Evolutionary conservation across 306 rosid genomes (phyloP).

Genomic region (Lathyrus oleraceus): DNA sequence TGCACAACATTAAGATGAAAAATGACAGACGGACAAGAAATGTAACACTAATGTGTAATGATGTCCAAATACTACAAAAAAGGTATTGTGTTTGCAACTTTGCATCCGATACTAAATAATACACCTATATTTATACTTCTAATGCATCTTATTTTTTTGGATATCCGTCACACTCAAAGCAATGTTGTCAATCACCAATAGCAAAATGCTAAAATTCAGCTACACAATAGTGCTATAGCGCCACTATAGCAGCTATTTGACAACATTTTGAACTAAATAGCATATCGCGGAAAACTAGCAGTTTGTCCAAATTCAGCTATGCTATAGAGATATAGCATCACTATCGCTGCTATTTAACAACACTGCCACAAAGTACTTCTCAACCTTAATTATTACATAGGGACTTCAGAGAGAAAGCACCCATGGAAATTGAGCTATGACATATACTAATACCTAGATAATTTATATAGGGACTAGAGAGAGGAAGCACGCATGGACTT

Average conservation of each 20-base stretch:
- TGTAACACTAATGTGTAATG: background rate
- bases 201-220: too few species aligned
- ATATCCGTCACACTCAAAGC: slow-evolving; percentile 2
- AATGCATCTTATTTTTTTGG: background rate
- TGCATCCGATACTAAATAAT: background rate
- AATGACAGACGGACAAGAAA: slow-evolving; percentile 1
- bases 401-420: too few species aligned
- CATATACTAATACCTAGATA: too few species aligned
- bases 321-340: too few species aligned
- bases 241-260: too few species aligned
- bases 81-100: background rate
- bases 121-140: background rate
- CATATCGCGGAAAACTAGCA: too few species aligned
- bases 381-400: slow-evolving; percentile 9
- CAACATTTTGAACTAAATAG: too few species aligned
- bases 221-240: too few species aligned
- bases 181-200: too few species aligned
- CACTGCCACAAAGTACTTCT: background rate
- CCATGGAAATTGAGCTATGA: background rate
- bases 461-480: background rate
- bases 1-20: slow-evolving; percentile 21
- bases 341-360: too few species aligned
- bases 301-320: too few species aligned
- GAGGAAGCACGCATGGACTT: slow-evolving; percentile 1
- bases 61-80: background rate